Conservation (phyloP, 768 basidiomycete genomes). For the Suillus placidus region DNA sequence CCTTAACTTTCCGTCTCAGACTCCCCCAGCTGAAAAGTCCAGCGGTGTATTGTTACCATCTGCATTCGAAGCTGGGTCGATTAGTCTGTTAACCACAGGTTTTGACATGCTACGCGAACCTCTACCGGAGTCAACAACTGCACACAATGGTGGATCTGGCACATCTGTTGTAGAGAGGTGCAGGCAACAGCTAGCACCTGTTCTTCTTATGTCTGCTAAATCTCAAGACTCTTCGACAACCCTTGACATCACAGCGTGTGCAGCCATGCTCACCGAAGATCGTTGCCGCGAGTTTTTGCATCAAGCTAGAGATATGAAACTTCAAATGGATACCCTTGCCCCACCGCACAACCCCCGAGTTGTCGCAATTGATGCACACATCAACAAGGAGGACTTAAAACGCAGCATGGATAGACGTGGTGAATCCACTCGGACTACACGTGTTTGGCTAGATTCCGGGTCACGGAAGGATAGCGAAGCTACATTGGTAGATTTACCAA, state of each 20-base stretch:
- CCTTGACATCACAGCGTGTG: constrained; percentile 24
- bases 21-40: constrained; percentile 8
- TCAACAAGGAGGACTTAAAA: constrained; percentile 11
- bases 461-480: constrained; percentile 30
- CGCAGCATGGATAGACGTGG: constrained; percentile 16
- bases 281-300: constrained; percentile 23
- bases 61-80: constrained; percentile 16
- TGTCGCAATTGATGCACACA: not conserved
- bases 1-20: constrained; percentile 14
- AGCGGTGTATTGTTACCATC: constrained; percentile 14
- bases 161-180: constrained; percentile 28
- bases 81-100: constrained; percentile 9
- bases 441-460: constrained; percentile 20
- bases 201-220: constrained; percentile 22
- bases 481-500: constrained; percentile 24
- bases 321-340: constrained; percentile 21
- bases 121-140: constrained; percentile 3
- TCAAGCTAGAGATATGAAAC: constrained; percentile 29
- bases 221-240: constrained; percentile 18
- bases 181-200: constrained; percentile 27
- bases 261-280: constrained; percentile 32
- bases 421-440: constrained; percentile 18
- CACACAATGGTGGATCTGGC: constrained; percentile 17
- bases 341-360: constrained; percentile 9
- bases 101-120: constrained; percentile 10